Percentiles rank a stretch among this genome's conserved stretches.
Evolutionary conservation across 352 stramenopile genomes (phyloP).

Genomic region (Globisporangium cylindrosporum): DNA sequence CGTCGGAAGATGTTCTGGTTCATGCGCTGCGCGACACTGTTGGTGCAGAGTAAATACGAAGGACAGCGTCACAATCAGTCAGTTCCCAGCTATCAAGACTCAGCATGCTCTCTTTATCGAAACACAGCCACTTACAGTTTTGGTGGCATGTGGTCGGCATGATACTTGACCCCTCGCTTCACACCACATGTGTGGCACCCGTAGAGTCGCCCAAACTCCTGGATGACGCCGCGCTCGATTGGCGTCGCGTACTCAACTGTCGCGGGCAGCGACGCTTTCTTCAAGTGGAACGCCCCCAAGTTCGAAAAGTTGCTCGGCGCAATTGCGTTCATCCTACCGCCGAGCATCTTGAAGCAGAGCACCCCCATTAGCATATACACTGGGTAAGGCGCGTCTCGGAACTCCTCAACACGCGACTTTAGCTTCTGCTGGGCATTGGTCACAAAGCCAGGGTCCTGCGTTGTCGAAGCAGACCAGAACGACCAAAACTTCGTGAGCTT

Average conservation of each 20-base stretch:
- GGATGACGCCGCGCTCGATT: constrained; percentile 63
- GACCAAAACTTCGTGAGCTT: constrained; percentile 15
- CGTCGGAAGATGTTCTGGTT: constrained; percentile 42
- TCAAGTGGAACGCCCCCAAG: constrained; percentile 75
- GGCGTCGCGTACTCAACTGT: constrained; percentile 69
- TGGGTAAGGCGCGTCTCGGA: constrained; percentile 46
- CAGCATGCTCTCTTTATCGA: neutral
- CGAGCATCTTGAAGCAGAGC: constrained; percentile 75
- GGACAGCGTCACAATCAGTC: neutral
- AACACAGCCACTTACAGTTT: constrained; percentile 49
- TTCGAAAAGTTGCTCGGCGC: constrained; percentile 76
- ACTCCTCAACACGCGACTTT: constrained; percentile 31
- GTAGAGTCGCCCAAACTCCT: constrained; percentile 75
- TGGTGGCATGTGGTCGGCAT: constrained; percentile 85
- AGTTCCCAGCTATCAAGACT: neutral
- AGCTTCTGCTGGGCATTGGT: constrained; percentile 23
- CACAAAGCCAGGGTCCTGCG: neutral
- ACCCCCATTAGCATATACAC: constrained; percentile 74
- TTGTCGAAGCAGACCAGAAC: neutral
- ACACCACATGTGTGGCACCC: constrained; percentile 84
- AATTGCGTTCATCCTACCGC: constrained; percentile 61
- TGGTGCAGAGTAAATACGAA: neutral
- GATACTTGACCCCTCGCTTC: constrained; percentile 61
- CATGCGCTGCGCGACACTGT: constrained; percentile 55
- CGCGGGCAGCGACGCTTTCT: constrained; percentile 69